phyloP scores from a whole-genome alignment of 768 basidiomycete species.

The Mycena albidolilacea region DNA sequence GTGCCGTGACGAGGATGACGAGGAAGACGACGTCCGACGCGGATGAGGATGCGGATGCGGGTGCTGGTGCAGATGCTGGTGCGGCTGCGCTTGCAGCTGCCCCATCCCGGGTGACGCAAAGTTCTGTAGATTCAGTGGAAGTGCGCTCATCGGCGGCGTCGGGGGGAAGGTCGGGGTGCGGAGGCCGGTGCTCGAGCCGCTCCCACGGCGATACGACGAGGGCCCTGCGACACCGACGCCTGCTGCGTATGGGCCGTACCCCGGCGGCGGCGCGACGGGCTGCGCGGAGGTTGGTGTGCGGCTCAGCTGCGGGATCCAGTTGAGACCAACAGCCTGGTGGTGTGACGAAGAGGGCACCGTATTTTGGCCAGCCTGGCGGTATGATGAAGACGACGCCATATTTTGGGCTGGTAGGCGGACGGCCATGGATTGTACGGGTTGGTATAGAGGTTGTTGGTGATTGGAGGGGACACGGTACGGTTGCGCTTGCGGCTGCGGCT shows the following conservation, averaged over 20 bases:
- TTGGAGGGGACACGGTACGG: slow-evolving; percentile 1
- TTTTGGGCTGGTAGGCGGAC: neutral
- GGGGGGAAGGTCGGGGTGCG: slow-evolving; percentile 2
- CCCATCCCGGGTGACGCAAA: slow-evolving; percentile 12
- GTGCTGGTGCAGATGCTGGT: too few species aligned
- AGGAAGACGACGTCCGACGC: neutral
- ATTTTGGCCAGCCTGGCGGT: neutral
- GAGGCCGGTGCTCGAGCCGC: neutral
- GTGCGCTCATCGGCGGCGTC: slow-evolving; percentile 31
- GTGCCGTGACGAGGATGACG: neutral
- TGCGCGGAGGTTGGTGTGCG: slow-evolving; percentile 7
- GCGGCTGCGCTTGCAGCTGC: too few species aligned
- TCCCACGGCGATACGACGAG: neutral
- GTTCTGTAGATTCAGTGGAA: slow-evolving; percentile 25
- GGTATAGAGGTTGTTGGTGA: neutral
- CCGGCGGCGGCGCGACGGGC: neutral
- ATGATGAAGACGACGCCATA: neutral
- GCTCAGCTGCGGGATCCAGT: neutral
- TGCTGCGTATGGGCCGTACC: slow-evolving; percentile 7
- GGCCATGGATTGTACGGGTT: neutral
- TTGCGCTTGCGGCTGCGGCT: neutral
- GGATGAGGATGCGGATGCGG: neutral
- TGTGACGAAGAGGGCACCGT: neutral
- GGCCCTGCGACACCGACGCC: neutral
- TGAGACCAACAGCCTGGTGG: neutral